Evolutionary conservation across 2,329 filamentous ascomycete species (phyloP), one percentile per base, ranked within the genome.

Genomic region (Pyrenochaeta sp.): DNA sequence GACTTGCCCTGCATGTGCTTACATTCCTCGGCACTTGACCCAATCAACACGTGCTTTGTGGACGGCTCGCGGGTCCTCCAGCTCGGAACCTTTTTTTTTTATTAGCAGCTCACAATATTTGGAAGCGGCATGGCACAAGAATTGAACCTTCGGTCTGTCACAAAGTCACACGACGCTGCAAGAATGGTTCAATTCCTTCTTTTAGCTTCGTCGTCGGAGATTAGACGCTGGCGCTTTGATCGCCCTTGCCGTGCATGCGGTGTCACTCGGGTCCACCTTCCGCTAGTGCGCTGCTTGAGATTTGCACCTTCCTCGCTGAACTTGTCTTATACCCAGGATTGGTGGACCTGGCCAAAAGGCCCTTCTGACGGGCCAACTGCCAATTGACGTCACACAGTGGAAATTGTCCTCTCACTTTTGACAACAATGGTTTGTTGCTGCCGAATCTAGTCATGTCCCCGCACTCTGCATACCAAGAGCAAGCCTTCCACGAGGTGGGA

Each of bases 191-290:
- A 60, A 54, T 53, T 53, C 36, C 37, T 56, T 50, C 49, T 37
- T 61, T 58, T 55, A 36, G 51, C 53, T 44, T n/a, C 37, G 21
- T 52, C 52, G 35, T 67, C 69, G 68, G 69, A 71, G 56, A 73
- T 71, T 68, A 62, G 45, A 45, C 17, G n/a, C 17, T 44, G 52
- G 51, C 60, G 59, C 60, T 67, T 64, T 44, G 53, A 57, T 61
- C 61, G 53, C 58, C 56, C 60, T 66, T 62, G 56, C 61, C 63
- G 58, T 57, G 50, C 61, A 39, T 39, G 23, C 23, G 36, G 36
- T 39, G 36, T 39, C 36, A 39, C 35, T 49, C 51, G 53, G 61
- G 45, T 51, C 60, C 53, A 60, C 58, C 49, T 49, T 49, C 56
- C 49, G 27, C 41, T 33, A 45, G 39, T 31, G 21, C 32, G 54